A percentile compares a stretch with the other conserved stretches of the same genome.
phyloP scores from a whole-genome alignment of 139 green algal species.

The Yamagishiella unicocca region DNA sequence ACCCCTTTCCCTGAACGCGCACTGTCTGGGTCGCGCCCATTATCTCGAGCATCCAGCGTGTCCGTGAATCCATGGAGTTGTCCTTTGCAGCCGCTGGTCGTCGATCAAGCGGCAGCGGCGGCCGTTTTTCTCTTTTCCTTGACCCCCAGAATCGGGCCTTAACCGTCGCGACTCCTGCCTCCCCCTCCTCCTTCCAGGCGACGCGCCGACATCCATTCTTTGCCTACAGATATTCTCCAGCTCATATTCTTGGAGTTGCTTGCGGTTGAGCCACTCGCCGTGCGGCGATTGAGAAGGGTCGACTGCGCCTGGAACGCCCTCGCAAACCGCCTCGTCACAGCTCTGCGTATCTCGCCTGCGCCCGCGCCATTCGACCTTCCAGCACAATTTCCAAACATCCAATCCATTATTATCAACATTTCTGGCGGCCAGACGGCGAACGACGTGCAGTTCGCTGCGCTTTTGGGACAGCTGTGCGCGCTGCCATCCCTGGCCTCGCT shows the following conservation, averaged over 20 bases:
- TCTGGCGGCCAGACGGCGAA: neutral
- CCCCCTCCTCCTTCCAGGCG: neutral
- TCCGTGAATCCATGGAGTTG: neutral
- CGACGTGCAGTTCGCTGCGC: neutral
- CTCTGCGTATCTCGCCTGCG: neutral
- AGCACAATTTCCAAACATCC: neutral
- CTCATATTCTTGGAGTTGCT: neutral
- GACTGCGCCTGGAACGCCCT: neutral
- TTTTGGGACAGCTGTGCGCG: neutral
- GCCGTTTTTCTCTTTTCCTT: neutral
- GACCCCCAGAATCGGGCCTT: neutral
- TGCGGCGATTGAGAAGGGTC: neutral
- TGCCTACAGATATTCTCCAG: conserved; percentile 12
- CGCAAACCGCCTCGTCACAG: neutral
- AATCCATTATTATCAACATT: neutral
- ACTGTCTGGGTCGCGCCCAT: neutral
- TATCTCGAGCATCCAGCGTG: too few relatives aligned
- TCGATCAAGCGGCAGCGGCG: too few relatives aligned
- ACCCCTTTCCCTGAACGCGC: neutral
- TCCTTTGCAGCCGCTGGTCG: neutral
- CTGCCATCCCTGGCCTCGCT: conserved; percentile 6
- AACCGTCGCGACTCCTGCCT: neutral
- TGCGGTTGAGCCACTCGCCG: neutral
- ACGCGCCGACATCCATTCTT: neutral
- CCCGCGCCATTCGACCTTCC: conserved; percentile 2